phyloP scores from a whole-genome alignment of 2,329 filamentous ascomycete species.

The Daldinia sp. region DNA sequence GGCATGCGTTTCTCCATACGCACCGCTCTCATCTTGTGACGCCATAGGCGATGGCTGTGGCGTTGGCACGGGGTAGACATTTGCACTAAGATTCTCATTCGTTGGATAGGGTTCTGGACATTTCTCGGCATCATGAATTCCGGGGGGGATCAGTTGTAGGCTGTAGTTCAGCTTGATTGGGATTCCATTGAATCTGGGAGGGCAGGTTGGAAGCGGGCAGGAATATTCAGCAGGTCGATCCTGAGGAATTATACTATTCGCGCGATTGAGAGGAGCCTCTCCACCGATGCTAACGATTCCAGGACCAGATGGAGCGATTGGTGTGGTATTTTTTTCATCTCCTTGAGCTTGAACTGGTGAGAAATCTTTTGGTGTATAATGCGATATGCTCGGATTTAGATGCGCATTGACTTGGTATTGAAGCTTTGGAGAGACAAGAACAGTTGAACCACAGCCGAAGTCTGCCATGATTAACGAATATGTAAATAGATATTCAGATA shows the following conservation, averaged over 20 bases:
- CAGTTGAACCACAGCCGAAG: conserved; percentile 25
- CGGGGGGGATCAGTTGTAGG: conserved; percentile 15
- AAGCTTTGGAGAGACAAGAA: conserved; percentile 29
- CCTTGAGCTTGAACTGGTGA: conserved; percentile 6
- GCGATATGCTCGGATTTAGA: conserved; percentile 17
- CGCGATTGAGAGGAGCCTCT: conserved; percentile 12
- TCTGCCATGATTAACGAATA: conserved; percentile 31
- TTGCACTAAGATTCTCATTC: conserved; percentile 5
- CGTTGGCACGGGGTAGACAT: conserved; percentile 25
- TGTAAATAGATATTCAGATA: conserved; percentile 10
- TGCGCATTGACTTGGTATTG: conserved; percentile 23
- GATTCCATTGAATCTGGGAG: conserved; percentile 13
- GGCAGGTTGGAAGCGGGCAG: conserved; percentile 2
- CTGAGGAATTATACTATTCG: background rate
- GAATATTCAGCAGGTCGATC: conserved; percentile 8
- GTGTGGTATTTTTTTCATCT: background rate
- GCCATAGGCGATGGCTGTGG: conserved; percentile 16
- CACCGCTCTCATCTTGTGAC: conserved; percentile 6
- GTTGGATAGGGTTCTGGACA: background rate
- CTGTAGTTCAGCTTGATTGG: conserved; percentile 18
- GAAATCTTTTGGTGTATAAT: conserved; percentile 16
- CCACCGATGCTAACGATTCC: conserved; percentile 19
- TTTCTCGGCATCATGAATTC: conserved; percentile 10
- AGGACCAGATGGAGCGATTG: conserved; percentile 16
- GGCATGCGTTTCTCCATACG: conserved; percentile 2